Conservation (phyloP, 768 basidiomycete genomes). For the Mycena rosella region DNA sequence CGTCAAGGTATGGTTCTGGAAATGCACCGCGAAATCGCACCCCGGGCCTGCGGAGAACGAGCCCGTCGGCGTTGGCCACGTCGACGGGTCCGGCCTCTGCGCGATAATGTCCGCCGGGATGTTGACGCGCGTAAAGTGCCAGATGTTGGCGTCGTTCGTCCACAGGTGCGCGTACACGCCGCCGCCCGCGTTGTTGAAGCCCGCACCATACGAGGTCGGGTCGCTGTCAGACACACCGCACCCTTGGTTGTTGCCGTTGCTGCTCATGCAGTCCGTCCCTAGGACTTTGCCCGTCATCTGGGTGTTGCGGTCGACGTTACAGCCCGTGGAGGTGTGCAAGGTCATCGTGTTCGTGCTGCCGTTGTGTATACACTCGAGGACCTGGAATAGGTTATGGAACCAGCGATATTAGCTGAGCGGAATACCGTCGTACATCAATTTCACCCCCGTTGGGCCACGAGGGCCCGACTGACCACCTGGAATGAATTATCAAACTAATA, state of each 20-base stretch:
- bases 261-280: background rate
- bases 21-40: background rate
- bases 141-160: constrained; percentile 1
- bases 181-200: constrained; percentile 16
- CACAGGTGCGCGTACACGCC: constrained; percentile 19
- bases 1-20: constrained; percentile 4
- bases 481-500: no score
- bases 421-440: no score
- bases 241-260: background rate
- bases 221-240: constrained; percentile 4
- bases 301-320: background rate
- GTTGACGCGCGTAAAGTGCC: constrained; percentile 11
- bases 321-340: constrained; percentile 6
- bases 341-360: constrained; percentile 9
- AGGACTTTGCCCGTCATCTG: background rate
- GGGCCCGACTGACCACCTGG: constrained; percentile 4
- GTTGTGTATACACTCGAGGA: background rate
- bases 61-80: background rate
- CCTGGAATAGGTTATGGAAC: no score
- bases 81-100: background rate
- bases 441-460: constrained; percentile 2
- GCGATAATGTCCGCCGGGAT: constrained; percentile 2
- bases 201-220: background rate
- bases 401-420: no score
- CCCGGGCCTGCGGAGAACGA: background rate